These are phyloP conservation scores for Beta vulgaris DNA, from an alignment of 148 eudicot species.

Conservation along the genomic window DNA sequence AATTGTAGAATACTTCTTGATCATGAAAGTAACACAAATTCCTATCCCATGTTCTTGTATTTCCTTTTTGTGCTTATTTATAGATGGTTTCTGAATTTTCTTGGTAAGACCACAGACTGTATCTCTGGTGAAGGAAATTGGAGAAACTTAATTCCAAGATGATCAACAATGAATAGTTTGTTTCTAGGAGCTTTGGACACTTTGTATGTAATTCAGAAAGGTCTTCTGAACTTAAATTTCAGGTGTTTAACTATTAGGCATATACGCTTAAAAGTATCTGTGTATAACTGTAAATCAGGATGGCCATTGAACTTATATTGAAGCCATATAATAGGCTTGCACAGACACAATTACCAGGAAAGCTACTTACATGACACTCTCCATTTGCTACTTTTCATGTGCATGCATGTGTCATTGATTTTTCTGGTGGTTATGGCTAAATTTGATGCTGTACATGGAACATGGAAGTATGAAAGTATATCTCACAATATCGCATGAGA, in stretches of 20 bases:
- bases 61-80: neutral
- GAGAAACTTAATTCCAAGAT: neutral
- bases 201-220: neutral
- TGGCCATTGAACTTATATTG: neutral
- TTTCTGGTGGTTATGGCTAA: neutral
- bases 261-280: neutral
- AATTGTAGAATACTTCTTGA: neutral
- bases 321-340: neutral
- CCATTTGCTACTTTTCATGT: neutral
- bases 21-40: neutral
- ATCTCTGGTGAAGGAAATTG: neutral
- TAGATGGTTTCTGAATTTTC: neutral
- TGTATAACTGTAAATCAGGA: neutral
- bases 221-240: neutral
- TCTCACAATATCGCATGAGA: neutral
- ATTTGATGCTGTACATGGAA: neutral
- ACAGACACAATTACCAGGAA: too few species aligned
- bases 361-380: too few species aligned
- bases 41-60: neutral
- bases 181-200: neutral
- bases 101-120: neutral
- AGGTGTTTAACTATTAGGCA: neutral
- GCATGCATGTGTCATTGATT: neutral
- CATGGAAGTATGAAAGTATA: neutral
- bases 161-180: neutral